Base-by-base conservation (phyloP, 768 basidiomycete genomes). In the Stropharia rugosoannulata region DNA sequence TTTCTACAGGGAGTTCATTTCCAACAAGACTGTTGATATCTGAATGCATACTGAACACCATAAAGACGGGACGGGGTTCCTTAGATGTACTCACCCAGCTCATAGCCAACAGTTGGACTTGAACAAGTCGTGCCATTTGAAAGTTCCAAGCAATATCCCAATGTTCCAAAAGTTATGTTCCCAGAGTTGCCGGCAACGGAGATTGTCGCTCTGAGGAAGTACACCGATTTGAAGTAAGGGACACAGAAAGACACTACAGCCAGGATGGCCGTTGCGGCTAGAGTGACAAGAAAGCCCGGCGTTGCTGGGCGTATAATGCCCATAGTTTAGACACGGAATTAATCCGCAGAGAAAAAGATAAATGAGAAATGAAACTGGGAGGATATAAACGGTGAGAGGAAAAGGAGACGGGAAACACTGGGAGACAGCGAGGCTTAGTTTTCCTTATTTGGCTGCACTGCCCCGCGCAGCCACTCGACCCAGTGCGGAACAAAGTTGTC, bases 221-320 rank as follows among this genome's bases (percentile, higher is more conserved):
- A 95, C 41, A 98, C 74, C 1, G 88, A 86, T 70, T 93, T 96
- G 79, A 97, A 78, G 66, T 86, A 84, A 0, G 96, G 97, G 8
- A 94, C 92, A 52, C 87, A 90, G 74, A 98, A 96, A 40, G 90
- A 87, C 19, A 95, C 95, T 43, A 96, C 71, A 13, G 88, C 89
- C 54, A 98, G 83, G 42, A 96, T 77, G 56, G 80, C 70, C 6
- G 93, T 86, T 0, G 94, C 92, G n/a, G 77, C 68, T 50, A 93
- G 80, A 16, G 91, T 94, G 59, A 93, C 78, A 49, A 96, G 40
- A 66, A 95, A 93, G 40, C 94, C 95, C 35, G 95, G 93, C 1
- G 93, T 96, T 7, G 94, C 95, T 55, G 90, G 91, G 42, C 89
- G 86, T 58, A 94, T 78, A 63, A 75, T 63, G 58, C 82, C 75